Evolutionary conservation across 768 basidiomycete genomes (phyloP), one percentile per base, ranked within the genome.

Genomic region (Podaxis pistillaris): DNA sequence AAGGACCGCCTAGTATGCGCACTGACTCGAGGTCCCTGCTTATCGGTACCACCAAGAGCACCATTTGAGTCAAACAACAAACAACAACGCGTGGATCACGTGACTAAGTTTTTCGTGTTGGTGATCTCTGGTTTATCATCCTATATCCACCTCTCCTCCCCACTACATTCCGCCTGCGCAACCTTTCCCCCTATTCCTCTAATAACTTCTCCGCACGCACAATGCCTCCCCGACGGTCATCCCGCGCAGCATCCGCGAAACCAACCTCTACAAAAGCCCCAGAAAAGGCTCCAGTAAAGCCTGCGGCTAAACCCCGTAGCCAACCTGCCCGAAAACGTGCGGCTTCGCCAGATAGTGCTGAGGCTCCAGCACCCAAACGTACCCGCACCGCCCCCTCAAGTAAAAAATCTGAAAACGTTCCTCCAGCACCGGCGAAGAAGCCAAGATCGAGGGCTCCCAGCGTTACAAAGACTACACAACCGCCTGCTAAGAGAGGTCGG

Each of bases 301-400:
- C 73, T 11, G 68, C 68, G 9, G 63, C 73, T 8, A 75, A 76
- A 69, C 67, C 81, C 22, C 71, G 73, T 53, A 75, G 68, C 50
- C 69, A 73, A 40, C 58, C 72, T 12, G 71, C 74, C 51, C 79
- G 75, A 63, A 87, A 85, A 72, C 85, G 86, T 63, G 77, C 79
- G 24, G 79, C 78, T 2, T 86, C 86, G 2, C 79, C 84, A 3
- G 78, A 78, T 58, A 75, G 77, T 30, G 65, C 73, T 11, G 64
- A 72, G 19, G 74, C 78, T 12, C 81, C 85, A 30, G 76, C 80
- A n/a, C 72, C 78, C 13, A 87, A 87, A 65, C 84, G 86, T 62
- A 73, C 77, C 33, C 75, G 75, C 64, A 78, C 73, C 70, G 75
- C 63, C 63, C 68, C 73, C 56, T 74, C 60, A 4, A 62, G n/a